phyloP scores from a whole-genome alignment of 345 rosid species.

The Anastatica hierochuntica region DNA sequence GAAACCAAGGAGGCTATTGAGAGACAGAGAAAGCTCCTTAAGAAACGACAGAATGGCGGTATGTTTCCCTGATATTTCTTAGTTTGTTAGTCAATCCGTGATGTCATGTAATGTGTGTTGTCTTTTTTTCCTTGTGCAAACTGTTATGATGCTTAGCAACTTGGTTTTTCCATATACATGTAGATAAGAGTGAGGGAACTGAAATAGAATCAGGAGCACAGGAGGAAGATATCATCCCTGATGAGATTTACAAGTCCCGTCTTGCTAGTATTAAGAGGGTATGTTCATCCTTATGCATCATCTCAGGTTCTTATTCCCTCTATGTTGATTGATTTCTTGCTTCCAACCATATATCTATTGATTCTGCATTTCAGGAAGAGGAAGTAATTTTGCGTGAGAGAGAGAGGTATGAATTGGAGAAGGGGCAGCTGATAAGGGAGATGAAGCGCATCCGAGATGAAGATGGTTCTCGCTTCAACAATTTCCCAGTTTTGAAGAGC shows the following conservation, averaged over 20 bases:
- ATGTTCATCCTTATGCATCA: slow-evolving; percentile 28
- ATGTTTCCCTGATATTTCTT: slow-evolving; percentile 4
- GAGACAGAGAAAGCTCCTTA: slow-evolving; percentile 80
- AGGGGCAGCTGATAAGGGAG: slow-evolving; percentile 93
- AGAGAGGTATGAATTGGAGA: slow-evolving; percentile 92
- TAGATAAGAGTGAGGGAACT: slow-evolving; percentile 79
- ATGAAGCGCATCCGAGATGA: slow-evolving; percentile 97
- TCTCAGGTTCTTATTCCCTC: not conserved
- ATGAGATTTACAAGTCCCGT: slow-evolving; percentile 95
- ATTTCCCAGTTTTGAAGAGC: slow-evolving; percentile 78
- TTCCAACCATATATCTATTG: slow-evolving; percentile 2
- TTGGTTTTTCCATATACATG: slow-evolving; percentile 25
- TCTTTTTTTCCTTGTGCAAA: slow-evolving; percentile 1
- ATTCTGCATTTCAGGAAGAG: slow-evolving; percentile 61
- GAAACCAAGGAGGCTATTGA: slow-evolving; percentile 95
- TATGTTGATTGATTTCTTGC: not conserved
- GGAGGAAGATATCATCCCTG: slow-evolving; percentile 89
- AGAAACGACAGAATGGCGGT: slow-evolving; percentile 86
- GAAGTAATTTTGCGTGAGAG: slow-evolving; percentile 86
- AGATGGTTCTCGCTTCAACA: slow-evolving; percentile 97
- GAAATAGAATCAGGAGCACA: slow-evolving; percentile 65
- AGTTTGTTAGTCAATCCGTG: not conserved
- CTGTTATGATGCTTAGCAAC: slow-evolving; percentile 5
- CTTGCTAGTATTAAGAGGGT: slow-evolving; percentile 91
- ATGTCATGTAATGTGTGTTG: not conserved